These are phyloP conservation scores for Allium sativum DNA, from an alignment of 106 monocot genomes.

Conservation along the genomic window DNA sequence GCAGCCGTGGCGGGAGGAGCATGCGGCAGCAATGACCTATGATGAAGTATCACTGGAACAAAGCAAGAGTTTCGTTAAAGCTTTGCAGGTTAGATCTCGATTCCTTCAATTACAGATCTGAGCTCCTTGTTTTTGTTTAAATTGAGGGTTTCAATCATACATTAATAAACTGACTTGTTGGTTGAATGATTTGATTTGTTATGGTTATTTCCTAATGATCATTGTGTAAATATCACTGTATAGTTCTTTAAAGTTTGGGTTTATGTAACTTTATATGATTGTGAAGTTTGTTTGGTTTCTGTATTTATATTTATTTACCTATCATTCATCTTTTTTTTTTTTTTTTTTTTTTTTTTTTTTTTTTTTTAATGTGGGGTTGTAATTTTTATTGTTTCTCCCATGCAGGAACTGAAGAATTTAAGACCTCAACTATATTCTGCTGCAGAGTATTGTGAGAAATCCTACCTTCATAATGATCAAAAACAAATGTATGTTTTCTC, in stretches of 20 bases:
- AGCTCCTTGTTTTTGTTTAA: not conserved
- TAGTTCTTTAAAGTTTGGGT: too few species aligned
- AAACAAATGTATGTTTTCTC: constrained; percentile 60
- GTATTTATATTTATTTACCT: too few species aligned
- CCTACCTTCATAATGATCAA: constrained; percentile 91
- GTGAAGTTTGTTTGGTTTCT: too few species aligned
- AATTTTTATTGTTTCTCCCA: not conserved
- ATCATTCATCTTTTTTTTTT: too few species aligned
- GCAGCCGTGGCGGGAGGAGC: constrained; percentile 42
- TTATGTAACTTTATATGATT: too few species aligned
- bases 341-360: not conserved
- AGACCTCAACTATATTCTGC: constrained; percentile 95
- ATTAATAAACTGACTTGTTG: too few species aligned
- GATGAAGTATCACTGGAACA: constrained; percentile 92
- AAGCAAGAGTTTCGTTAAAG: constrained; percentile 94
- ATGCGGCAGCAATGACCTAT: constrained; percentile 45
- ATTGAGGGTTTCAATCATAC: too few species aligned
- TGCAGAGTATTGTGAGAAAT: constrained; percentile 94
- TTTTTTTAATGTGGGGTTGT: not conserved
- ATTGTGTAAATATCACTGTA: too few species aligned
- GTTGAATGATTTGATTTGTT: too few species aligned
- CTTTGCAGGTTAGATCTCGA: constrained; percentile 57
- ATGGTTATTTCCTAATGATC: too few species aligned
- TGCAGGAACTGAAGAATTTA: constrained; percentile 89
- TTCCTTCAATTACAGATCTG: not conserved